Evolutionary conservation across 148 eudicot species (phyloP), one percentile per base, ranked within the genome.

Genomic region (Cornus controversa): DNA sequence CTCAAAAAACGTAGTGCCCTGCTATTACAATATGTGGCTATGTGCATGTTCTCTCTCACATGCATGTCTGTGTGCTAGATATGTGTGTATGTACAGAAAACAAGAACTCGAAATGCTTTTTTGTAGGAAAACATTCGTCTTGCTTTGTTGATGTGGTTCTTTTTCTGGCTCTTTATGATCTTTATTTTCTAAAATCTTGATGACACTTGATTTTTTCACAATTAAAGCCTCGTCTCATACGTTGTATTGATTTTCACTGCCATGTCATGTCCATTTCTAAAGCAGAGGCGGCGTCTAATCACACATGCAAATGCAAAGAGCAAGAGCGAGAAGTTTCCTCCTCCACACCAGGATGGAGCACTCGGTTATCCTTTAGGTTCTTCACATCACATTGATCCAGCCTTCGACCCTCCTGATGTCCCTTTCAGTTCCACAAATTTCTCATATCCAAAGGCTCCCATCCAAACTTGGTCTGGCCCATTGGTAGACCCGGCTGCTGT

Each of bases 271-370:
- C 65, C 18, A 1, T 40, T 40, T 70, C 24, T 31, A 28, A 26
- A 75, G 53, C 91, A 93, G 94, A 91, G 92, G 78, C 87, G 93
- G 69, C 88, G 94, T 25, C 72, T 91, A 29, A 86, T 91, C 70
- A 79, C 91, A 10, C 94, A 88, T 47, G 90, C 93, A 67, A 93
- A 91, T 69, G 94, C 91, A 66, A 88, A 93, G 84, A 89, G 94
- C 90, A 93, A 89, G 80, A 91, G 97, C 57, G 97, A 93, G 83
- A 91, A 93, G 75, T 93, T 93, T 65, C 97, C 97, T 68, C 97
- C 94, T 4, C 97, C 97, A 0, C 97, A 91, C 69, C 93, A 88
- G 71, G 97, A 93, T 77, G 97, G 94, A 28, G 72, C 94, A n/a
- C 85, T 93, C 8, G 93, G 94, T 62, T 89, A 80, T 66, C 82